A percentile compares a stretch with the other conserved stretches of the same genome.
Evolutionary conservation across 2,329 filamentous ascomycete species (phyloP).

Genomic region (Colletotrichum phormii): DNA sequence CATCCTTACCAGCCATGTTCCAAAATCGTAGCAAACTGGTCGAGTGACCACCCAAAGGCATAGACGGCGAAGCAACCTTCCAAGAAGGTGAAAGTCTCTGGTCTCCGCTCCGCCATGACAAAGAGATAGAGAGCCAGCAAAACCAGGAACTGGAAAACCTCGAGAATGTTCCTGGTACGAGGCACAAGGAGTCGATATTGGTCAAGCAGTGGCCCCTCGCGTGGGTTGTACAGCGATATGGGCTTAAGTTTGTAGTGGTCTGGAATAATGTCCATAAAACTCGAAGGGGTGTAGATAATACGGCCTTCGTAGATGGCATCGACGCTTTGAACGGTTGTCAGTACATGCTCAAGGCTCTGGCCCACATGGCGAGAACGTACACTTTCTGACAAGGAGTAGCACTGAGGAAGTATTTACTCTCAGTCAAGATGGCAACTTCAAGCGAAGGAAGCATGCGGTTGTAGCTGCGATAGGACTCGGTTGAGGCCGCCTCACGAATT

Average conservation of each 20-base stretch:
- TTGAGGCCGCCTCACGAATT: constrained; percentile 69
- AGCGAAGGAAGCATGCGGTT: constrained; percentile 78
- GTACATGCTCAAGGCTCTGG: constrained; percentile 59
- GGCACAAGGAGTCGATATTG: constrained; percentile 89
- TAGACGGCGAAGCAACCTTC: constrained; percentile 80
- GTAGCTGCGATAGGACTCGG: constrained; percentile 59
- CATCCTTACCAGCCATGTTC: constrained; percentile 73
- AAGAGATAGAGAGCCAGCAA: constrained; percentile 76
- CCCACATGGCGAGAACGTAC: constrained; percentile 51
- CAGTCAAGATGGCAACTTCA: constrained; percentile 85
- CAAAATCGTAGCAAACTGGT: constrained; percentile 81
- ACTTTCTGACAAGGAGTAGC: constrained; percentile 85
- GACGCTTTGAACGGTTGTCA: constrained; percentile 54
- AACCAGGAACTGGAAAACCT: constrained; percentile 78
- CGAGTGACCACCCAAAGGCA: constrained; percentile 81
- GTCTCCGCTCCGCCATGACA: constrained; percentile 77
- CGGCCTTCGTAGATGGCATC: constrained; percentile 85
- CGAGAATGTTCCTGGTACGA: constrained; percentile 79
- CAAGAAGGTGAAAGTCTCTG: constrained; percentile 63
- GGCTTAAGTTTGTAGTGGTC: constrained; percentile 88
- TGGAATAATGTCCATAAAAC: constrained; percentile 85
- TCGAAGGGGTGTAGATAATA: constrained; percentile 84
- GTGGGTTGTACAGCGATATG: constrained; percentile 83
- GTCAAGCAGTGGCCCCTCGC: constrained; percentile 80
- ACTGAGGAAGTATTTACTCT: constrained; percentile 82